phyloP scores from a whole-genome alignment of 176 grass and related monocot species.

The bread wheat (Triticum aestivum) region DNA sequence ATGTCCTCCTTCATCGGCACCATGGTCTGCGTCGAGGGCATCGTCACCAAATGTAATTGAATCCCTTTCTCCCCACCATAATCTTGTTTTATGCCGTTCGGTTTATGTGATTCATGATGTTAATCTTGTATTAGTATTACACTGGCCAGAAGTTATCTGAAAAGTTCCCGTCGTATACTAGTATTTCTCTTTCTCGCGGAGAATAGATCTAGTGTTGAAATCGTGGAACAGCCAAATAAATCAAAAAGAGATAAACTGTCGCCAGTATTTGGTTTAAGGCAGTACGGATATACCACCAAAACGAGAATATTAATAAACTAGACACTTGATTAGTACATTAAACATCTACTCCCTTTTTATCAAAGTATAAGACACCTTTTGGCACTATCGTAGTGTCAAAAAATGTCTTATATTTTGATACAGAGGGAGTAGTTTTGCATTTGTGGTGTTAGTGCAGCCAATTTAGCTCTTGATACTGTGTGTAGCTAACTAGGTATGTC shows the following conservation, averaged over 20 bases:
- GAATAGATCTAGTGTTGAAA: background rate
- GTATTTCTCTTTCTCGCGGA: background rate
- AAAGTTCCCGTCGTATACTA: background rate
- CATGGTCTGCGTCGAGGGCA: slow-evolving; percentile 98
- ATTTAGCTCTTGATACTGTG: background rate
- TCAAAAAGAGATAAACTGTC: background rate
- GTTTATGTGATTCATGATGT: background rate
- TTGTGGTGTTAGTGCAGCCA: background rate
- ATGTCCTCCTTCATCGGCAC: slow-evolving; percentile 98
- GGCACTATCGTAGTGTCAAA: too few species aligned
- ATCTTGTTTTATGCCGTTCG: background rate
- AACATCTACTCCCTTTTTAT: background rate
- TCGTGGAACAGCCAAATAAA: background rate
- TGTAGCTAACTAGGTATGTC: background rate
- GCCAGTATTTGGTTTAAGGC: background rate
- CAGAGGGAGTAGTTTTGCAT: background rate
- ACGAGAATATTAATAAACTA: background rate
- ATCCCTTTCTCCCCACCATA: background rate
- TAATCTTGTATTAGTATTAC: background rate
- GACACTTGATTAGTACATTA: background rate
- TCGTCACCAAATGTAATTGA: slow-evolving; percentile 90
- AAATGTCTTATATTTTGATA: too few species aligned
- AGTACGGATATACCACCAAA: background rate
- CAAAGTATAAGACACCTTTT: too few species aligned
- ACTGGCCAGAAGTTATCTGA: background rate